Evolutionary conservation across 768 basidiomycete genomes (phyloP).

Genomic region (Leccinum variicolor): DNA sequence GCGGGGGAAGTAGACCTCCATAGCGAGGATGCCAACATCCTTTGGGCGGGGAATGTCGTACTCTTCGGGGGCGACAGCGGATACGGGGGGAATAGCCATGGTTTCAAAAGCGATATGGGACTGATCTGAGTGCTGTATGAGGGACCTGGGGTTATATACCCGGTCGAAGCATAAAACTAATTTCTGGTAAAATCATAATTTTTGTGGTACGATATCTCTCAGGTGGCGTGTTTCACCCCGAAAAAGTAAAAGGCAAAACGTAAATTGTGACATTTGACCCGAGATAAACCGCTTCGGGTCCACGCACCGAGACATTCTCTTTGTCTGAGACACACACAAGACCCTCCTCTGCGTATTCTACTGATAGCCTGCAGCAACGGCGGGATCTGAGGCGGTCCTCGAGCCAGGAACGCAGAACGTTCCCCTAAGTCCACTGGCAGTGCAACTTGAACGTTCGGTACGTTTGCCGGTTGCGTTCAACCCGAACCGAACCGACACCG

Average conservation of each 20-base stretch:
- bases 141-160: constrained; percentile 23
- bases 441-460: not conserved
- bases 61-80: constrained; percentile 8
- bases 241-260: not conserved
- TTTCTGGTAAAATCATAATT: constrained; percentile 15
- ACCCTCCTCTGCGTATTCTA: not conserved
- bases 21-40: constrained; percentile 91
- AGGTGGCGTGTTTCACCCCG: constrained; percentile 28
- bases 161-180: constrained; percentile 13
- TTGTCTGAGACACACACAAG: constrained; percentile 6
- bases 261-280: not conserved
- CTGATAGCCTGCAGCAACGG: not conserved
- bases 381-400: not conserved
- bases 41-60: constrained; percentile 57
- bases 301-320: not conserved
- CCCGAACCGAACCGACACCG: not conserved
- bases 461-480: not conserved
- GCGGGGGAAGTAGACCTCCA: constrained; percentile 94
- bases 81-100: constrained; percentile 26
- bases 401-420: not conserved
- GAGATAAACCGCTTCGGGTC: not conserved
- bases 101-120: not conserved
- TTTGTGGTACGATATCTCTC: constrained; percentile 27
- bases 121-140: not conserved
- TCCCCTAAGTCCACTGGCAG: not conserved